These are phyloP conservation scores for Ceratocystis destructans DNA, from an alignment of 2,329 filamentous ascomycete species.

Conservation along the genomic window DNA sequence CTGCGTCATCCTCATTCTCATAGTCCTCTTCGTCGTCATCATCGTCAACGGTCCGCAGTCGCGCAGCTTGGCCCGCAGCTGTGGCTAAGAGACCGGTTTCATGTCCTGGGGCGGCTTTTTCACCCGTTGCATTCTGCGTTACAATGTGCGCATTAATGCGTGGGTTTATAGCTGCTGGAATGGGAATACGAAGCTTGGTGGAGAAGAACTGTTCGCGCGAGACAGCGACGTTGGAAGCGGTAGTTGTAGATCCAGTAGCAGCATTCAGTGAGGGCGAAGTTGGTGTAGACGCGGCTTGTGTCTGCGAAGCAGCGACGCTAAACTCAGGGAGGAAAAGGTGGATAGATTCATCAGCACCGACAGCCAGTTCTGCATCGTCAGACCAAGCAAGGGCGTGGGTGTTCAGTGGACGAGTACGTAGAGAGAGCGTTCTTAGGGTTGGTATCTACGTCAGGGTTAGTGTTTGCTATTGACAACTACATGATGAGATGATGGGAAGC, in stretches of 20 bases:
- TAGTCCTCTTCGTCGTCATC: slow-evolving; percentile 19
- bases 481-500: background rate
- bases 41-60: slow-evolving; percentile 6
- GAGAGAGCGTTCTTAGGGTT: slow-evolving; percentile 34
- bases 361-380: slow-evolving; percentile 42
- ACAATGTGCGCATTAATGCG: slow-evolving; percentile 15
- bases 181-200: slow-evolving; percentile 19
- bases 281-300: slow-evolving; percentile 10
- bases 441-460: slow-evolving; percentile 27
- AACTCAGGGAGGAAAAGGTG: slow-evolving; percentile 39
- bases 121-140: background rate
- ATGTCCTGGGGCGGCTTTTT: background rate
- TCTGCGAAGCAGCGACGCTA: slow-evolving; percentile 19
- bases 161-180: slow-evolving; percentile 18
- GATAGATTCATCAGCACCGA: slow-evolving; percentile 43
- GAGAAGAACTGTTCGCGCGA: slow-evolving; percentile 21
- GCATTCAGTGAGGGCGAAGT: background rate
- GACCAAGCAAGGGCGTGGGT: slow-evolving; percentile 38
- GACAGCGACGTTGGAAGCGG: slow-evolving; percentile 22
- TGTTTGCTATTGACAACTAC: background rate
- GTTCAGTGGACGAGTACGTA: slow-evolving; percentile 33
- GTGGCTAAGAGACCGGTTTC: background rate
- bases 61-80: background rate
- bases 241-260: background rate
- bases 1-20: slow-evolving; percentile 21